Conservation (phyloP, 331 rosid species). For the Saraca asoca region DNA sequence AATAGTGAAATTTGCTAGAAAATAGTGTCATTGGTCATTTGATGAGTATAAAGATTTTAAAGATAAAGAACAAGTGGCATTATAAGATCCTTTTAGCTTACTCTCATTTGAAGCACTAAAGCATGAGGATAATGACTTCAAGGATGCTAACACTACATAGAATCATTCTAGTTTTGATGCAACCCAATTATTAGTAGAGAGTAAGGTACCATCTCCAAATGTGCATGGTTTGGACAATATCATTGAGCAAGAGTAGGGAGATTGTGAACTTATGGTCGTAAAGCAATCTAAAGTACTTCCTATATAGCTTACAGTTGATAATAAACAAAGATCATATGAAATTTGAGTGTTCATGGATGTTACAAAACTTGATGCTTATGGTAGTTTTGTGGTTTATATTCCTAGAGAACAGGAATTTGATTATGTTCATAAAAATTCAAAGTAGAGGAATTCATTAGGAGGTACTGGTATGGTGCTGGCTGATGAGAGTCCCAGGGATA, state of each 20-base stretch:
- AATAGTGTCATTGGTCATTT: no score
- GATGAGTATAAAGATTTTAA: not conserved
- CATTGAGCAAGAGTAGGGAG: conserved; percentile 11
- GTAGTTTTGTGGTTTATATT: conserved; percentile 24
- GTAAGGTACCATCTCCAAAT: conserved; percentile 24
- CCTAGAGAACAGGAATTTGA: conserved; percentile 42
- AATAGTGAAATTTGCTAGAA: no score
- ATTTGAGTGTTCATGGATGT: conserved; percentile 30
- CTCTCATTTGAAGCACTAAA: conserved; percentile 24
- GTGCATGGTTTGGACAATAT: conserved; percentile 29
- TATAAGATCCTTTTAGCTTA: conserved; percentile 17
- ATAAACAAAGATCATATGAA: conserved; percentile 39
- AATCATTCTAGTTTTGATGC: conserved; percentile 16
- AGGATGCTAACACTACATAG: conserved; percentile 9
- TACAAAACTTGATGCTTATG: conserved; percentile 39
- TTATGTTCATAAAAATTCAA: conserved; percentile 30
- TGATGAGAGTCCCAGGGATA: conserved; percentile 33
- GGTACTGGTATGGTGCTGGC: conserved; percentile 24
- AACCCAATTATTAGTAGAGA: conserved; percentile 25
- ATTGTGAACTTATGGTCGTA: conserved; percentile 24
- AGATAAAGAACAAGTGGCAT: conserved; percentile 36
- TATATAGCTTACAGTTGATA: conserved; percentile 23
- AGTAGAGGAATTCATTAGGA: conserved; percentile 30
- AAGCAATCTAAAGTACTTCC: conserved; percentile 31
- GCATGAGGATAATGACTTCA: conserved; percentile 18